Percentiles rank a stretch among this genome's conserved stretches.
These are phyloP conservation scores for Colletotrichum truncatum DNA, from an alignment of 2,329 filamentous ascomycete species.

Conservation along the genomic window DNA sequence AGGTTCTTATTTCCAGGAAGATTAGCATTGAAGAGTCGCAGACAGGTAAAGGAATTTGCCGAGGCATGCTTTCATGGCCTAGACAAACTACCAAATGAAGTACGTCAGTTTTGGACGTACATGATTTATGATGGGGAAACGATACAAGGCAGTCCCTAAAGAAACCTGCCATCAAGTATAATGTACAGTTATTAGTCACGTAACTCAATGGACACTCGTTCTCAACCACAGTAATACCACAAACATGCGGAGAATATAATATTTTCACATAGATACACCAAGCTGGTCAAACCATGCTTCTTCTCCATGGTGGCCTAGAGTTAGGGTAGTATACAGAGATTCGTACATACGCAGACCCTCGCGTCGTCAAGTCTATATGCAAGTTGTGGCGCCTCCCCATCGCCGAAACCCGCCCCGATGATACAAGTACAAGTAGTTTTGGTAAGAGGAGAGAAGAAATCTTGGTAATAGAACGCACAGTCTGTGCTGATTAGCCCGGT, in stretches of 20 bases:
- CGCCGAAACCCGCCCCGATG: conserved; percentile 17
- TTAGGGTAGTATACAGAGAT: conserved; percentile 32
- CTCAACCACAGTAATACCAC: too few species aligned
- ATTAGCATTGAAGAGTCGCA: too few species aligned
- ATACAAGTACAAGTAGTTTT: conserved; percentile 30
- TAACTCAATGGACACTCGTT: not conserved
- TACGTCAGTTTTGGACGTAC: too few species aligned
- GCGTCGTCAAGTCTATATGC: conserved; percentile 32
- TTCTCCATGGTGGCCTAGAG: conserved; percentile 10
- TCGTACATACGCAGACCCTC: conserved; percentile 29
- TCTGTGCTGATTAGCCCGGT: conserved; percentile 16
- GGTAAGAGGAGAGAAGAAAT: conserved; percentile 23
- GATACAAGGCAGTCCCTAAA: too few species aligned
- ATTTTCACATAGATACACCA: not conserved
- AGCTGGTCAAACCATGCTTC: not conserved
- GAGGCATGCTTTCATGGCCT: too few species aligned
- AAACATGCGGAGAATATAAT: not conserved
- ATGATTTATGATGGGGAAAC: too few species aligned
- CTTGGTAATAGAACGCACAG: conserved; percentile 1
- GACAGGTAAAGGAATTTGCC: too few species aligned
- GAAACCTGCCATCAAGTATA: too few species aligned
- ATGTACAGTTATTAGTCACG: too few species aligned
- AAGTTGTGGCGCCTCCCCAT: conserved; percentile 21
- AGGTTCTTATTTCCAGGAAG: too few species aligned
- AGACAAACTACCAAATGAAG: too few species aligned